Evolutionary conservation across 1,284 basidiomycete genomes (phyloP), one percentile per base, ranked within the genome.

Genomic region (Malassezia sympodialis): DNA sequence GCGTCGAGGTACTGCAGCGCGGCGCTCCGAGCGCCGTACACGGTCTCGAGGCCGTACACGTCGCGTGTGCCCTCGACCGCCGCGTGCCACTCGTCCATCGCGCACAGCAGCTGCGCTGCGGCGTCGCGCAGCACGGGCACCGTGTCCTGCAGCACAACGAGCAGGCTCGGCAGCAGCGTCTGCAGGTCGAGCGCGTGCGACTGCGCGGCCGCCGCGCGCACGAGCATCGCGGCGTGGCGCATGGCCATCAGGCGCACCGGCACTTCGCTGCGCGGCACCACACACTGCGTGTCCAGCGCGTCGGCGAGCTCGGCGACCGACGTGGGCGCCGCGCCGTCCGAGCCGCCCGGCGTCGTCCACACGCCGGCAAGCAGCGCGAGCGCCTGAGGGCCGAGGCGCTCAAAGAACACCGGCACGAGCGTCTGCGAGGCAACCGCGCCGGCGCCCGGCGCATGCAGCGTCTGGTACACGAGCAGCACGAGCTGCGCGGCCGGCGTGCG

Each of bases 1-100:
- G 82, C 82, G 59, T 88, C 85, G 31, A 93, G 77, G 65, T 89
- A 88, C 75, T 91, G 87, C 41, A 94, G 59, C 27, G 60, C 40
- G 8, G 53, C 53, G 6, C 84, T 83, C 28, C 75, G 77, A 4
- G 76, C 55, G 2, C 89, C 90, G 72, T 96, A 96, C 47, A 94
- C 81, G 1, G 78, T 78, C 66, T 94, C 89, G 63, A 86, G 82
- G 8, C 82, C 87, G 75, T 90, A 94, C 1, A 94, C 82, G 2
- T 80, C 78, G 17, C 76, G 77, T 26, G 82, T 77, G 37, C 78
- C 78, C 56, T 79, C 58, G 17, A 48, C 42, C 27, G 55, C 56
- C 42, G 62, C 49, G 49, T 65, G 34, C 31, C 78, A 72, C 3
- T 76, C 70, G 40, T 84, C 66, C 6, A 75, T 46, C 11, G 79